These are phyloP conservation scores for Sphaerostilbella broomeana DNA, from an alignment of 2,329 filamentous ascomycete genomes.

Conservation along the genomic window DNA sequence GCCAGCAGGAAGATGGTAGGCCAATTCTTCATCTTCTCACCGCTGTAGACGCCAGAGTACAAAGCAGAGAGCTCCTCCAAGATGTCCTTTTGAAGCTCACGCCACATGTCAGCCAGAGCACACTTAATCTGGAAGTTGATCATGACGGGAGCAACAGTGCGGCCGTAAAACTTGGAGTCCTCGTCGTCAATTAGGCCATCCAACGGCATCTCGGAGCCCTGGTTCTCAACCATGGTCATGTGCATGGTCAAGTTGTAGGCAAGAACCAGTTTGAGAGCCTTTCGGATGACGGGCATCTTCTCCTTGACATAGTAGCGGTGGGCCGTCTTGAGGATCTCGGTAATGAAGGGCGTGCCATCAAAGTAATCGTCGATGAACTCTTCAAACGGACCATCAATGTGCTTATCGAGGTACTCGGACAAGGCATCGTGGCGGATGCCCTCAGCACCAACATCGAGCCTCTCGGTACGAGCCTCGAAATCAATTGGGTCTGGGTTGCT, in stretches of 20 bases:
- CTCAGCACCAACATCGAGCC: constrained; percentile 80
- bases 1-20: constrained; percentile 97
- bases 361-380: constrained; percentile 94
- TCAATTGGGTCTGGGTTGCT: constrained; percentile 63
- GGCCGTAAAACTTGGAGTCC: constrained; percentile 80
- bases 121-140: constrained; percentile 99
- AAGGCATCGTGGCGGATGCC: constrained; percentile 75
- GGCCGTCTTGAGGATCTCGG: constrained; percentile 91
- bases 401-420: constrained; percentile 89
- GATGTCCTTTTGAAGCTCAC: constrained; percentile 91
- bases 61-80: constrained; percentile 86
- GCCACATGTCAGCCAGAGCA: constrained; percentile 96
- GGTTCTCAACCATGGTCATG: constrained; percentile 88
- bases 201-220: constrained; percentile 70
- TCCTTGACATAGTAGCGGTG: constrained; percentile 90
- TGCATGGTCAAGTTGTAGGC: constrained; percentile 94
- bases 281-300: constrained; percentile 82
- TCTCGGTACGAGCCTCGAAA: constrained; percentile 82
- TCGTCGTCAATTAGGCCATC: constrained; percentile 81
- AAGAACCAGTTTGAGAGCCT: constrained; percentile 88
- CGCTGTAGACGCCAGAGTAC: constrained; percentile 97
- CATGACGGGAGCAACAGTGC: constrained; percentile 92
- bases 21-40: constrained; percentile 97
- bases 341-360: constrained; percentile 89
- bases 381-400: constrained; percentile 88